Conservation (phyloP, 306 rosid species). For the Cucurbita argyrosperma region DNA sequence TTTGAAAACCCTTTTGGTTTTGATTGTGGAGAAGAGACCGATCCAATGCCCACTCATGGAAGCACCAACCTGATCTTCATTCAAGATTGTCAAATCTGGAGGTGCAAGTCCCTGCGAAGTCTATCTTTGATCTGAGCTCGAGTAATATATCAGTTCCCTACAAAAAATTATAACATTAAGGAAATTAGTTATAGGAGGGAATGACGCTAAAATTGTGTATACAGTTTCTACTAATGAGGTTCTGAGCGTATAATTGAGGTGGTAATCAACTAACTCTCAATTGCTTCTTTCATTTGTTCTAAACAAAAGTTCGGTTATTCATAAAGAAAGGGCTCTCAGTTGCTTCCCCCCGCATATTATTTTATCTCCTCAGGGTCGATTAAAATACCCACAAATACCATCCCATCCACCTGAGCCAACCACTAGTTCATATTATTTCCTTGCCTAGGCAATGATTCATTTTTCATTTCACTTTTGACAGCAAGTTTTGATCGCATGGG, state of each 20-base stretch:
- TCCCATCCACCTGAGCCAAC: not conserved
- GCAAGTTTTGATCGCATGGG: slow-evolving; percentile 90
- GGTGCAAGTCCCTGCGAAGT: no score
- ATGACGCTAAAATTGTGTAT: not conserved
- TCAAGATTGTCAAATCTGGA: no score
- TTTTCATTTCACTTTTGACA: slow-evolving; percentile 25
- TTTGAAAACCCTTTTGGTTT: no score
- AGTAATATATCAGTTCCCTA: no score
- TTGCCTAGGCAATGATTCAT: slow-evolving; percentile 3
- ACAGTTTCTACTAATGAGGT: not conserved
- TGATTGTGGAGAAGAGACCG: no score
- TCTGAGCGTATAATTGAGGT: not conserved
- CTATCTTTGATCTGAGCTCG: no score
- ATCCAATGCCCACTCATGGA: no score
- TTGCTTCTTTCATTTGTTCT: not conserved
- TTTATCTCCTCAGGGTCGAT: not conserved
- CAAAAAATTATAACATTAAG: no score
- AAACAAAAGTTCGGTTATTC: not conserved
- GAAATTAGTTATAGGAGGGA: not conserved
- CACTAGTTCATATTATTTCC: not conserved
- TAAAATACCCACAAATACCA: not conserved
- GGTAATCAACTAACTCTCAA: not conserved
- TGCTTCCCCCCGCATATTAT: not conserved
- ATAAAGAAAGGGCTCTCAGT: not conserved
- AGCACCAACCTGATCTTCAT: no score